A percentile compares a stretch with the other conserved stretches of the same genome.
These are phyloP conservation scores for Phaeosphaeria sp. DNA, from an alignment of 2,329 filamentous ascomycete species.

Conservation along the genomic window DNA sequence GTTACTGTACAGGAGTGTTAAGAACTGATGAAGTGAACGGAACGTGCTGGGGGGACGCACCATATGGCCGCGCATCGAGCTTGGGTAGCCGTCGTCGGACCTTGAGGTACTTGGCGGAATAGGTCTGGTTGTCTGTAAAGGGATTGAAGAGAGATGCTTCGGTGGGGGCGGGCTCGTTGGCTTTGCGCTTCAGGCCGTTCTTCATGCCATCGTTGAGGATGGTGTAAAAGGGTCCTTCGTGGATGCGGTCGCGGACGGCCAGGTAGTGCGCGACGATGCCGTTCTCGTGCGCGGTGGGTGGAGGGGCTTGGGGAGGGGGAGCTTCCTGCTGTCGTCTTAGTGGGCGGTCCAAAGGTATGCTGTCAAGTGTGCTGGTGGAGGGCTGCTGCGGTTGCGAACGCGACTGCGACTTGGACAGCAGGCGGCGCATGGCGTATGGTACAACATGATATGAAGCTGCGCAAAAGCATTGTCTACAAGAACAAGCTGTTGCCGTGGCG, in stretches of 20 bases:
- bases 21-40: too few species aligned
- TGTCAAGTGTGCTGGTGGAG: not conserved
- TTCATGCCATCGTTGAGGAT: constrained; percentile 58
- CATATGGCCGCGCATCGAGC: constrained; percentile 61
- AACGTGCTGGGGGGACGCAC: constrained; percentile 48
- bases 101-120: constrained; percentile 64
- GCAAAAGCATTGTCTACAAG: constrained; percentile 1
- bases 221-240: constrained; percentile 66
- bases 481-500: too few species aligned
- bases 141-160: constrained; percentile 59
- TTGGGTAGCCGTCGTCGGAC: constrained; percentile 62
- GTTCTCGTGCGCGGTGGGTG: constrained; percentile 54
- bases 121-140: constrained; percentile 67
- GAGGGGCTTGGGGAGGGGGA: constrained; percentile 45
- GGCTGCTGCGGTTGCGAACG: not conserved
- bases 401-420: constrained; percentile 7
- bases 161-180: constrained; percentile 46
- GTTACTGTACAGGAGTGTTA: constrained; percentile 51
- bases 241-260: constrained; percentile 60
- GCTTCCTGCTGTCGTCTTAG: constrained; percentile 38
- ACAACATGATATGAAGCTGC: constrained; percentile 13
- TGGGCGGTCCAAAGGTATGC: constrained; percentile 8
- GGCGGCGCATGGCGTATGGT: constrained; percentile 10
- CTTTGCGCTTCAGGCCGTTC: constrained; percentile 48
- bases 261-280: constrained; percentile 58